These are phyloP conservation scores for Leucoagaricus sp. DNA, from an alignment of 1,284 basidiomycete species.

Conservation along the genomic window DNA sequence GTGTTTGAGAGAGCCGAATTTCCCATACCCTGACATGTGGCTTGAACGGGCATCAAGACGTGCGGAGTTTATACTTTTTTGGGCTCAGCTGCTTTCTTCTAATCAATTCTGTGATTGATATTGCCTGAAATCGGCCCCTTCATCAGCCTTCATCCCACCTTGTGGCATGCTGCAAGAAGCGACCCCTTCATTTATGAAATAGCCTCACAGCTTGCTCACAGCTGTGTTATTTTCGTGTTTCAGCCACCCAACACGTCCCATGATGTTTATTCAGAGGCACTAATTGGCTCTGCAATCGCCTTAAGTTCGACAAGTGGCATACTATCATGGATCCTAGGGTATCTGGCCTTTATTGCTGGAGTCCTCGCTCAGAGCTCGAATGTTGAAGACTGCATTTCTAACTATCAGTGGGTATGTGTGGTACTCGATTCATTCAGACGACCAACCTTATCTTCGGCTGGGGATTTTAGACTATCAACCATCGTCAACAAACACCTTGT, in stretches of 20 bases:
- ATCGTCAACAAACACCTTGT: conserved; percentile 44
- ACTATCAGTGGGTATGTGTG: conserved; percentile 36
- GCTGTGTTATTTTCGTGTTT: background rate
- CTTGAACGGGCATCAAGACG: background rate
- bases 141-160: background rate
- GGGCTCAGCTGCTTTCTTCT: background rate
- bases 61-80: background rate
- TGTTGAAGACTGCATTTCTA: conserved; percentile 33
- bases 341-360: conserved; percentile 17
- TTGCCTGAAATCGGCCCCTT: background rate
- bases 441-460: background rate
- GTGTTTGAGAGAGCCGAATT: no score
- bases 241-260: background rate
- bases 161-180: background rate
- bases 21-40: background rate
- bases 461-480: conserved; percentile 38
- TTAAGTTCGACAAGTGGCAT: background rate
- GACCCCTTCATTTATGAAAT: no score
- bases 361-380: conserved; percentile 35
- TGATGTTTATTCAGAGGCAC: no score
- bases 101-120: conserved; percentile 1
- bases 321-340: background rate
- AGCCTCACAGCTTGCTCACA: no score
- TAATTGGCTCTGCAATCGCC: no score
- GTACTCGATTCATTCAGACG: no score